A percentile compares a stretch with the other conserved stretches of the same genome.
phyloP scores from a whole-genome alignment of 1,139 yeast species.

The Schizosaccharomyces versatilis region DNA sequence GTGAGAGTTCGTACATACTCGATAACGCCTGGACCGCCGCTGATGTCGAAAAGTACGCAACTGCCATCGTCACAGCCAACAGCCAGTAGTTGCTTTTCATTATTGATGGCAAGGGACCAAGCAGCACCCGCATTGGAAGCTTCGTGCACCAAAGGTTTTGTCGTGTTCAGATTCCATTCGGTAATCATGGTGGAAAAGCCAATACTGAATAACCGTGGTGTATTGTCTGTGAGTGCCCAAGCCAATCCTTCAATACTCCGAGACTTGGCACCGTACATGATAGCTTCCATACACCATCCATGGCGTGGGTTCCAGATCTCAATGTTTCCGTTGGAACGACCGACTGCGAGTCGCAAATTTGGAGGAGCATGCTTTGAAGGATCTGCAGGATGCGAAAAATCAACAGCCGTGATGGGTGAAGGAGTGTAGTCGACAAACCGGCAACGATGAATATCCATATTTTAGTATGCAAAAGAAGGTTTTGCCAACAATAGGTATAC shows the following conservation, averaged over 20 bases:
- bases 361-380: slow-evolving; percentile 28
- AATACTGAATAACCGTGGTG: slow-evolving; percentile 61
- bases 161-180: slow-evolving; percentile 72
- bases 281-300: slow-evolving; percentile 30
- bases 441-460: slow-evolving; percentile 71
- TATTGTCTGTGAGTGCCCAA: slow-evolving; percentile 31
- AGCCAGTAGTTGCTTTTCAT: slow-evolving; percentile 42
- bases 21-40: slow-evolving; percentile 63
- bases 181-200: slow-evolving; percentile 84
- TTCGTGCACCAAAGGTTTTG: slow-evolving; percentile 49
- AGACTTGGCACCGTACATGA: slow-evolving; percentile 52
- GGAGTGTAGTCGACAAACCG: slow-evolving; percentile 81
- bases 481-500: no score
- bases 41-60: slow-evolving; percentile 57
- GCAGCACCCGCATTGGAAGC: slow-evolving; percentile 88
- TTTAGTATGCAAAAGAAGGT: background rate
- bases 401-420: slow-evolving; percentile 59
- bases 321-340: slow-evolving; percentile 82
- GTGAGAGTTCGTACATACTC: slow-evolving; percentile 61
- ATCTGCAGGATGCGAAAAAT: slow-evolving; percentile 50
- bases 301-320: slow-evolving; percentile 86
- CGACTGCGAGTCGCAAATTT: slow-evolving; percentile 65
- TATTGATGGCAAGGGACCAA: slow-evolving; percentile 65
- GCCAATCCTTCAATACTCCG: slow-evolving; percentile 75
- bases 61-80: slow-evolving; percentile 94